Percentiles rank a stretch among this genome's conserved stretches.
Evolutionary conservation across 805 yeast species (phyloP).

Genomic region (Sugiyamaella lignohabitans): DNA sequence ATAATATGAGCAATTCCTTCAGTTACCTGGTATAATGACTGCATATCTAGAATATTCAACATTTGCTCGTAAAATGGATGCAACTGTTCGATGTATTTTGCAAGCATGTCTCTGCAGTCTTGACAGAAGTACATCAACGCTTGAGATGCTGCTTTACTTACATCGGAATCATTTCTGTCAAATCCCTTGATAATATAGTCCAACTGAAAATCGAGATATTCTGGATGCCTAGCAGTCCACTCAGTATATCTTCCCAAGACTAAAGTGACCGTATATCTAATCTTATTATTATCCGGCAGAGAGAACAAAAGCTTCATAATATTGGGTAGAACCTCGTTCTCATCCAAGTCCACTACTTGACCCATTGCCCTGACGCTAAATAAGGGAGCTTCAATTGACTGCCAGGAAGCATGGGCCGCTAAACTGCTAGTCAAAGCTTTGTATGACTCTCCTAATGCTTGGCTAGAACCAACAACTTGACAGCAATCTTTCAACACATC

Average conservation of each 20-base stretch:
- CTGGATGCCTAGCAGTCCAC: conserved; percentile 88
- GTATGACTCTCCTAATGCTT: conserved; percentile 67
- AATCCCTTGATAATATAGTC: conserved; percentile 81
- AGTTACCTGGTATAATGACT: conserved; percentile 69
- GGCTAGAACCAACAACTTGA: conserved; percentile 72
- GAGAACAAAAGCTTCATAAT: conserved; percentile 62
- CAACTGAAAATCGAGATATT: conserved; percentile 72
- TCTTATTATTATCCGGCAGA: conserved; percentile 77
- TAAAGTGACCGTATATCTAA: conserved; percentile 87
- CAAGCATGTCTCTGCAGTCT: conserved; percentile 69
- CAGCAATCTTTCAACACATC: conserved; percentile 97
- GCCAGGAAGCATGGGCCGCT: conserved; percentile 53
- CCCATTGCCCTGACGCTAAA: conserved; percentile 94
- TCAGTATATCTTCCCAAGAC: conserved; percentile 94
- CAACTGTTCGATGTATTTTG: conserved; percentile 65
- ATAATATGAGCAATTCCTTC: conserved; percentile 88
- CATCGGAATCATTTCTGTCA: conserved; percentile 43
- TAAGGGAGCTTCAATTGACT: conserved; percentile 79
- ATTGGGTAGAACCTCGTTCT: conserved; percentile 62
- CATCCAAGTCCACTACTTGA: conserved; percentile 67
- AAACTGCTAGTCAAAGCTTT: conserved; percentile 43
- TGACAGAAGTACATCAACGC: conserved; percentile 92
- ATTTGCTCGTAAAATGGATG: conserved; percentile 62
- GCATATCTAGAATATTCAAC: conserved; percentile 49
- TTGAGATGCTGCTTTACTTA: conserved; percentile 80